These are phyloP conservation scores for Hanseniaspora lindneri DNA, from an alignment of 805 yeast species.

Conservation along the genomic window DNA sequence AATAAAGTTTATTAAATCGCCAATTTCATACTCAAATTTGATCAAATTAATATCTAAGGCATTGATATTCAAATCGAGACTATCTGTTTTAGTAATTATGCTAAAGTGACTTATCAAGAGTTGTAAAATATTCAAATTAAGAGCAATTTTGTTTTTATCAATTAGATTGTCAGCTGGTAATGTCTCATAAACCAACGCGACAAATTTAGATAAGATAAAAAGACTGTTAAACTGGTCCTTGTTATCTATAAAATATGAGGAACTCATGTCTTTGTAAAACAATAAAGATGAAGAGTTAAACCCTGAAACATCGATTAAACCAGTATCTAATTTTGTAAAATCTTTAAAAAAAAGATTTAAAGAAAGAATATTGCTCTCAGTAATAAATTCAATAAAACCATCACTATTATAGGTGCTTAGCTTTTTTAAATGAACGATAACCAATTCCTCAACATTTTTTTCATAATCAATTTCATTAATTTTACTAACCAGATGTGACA, in stretches of 20 bases:
- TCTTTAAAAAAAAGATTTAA: background rate
- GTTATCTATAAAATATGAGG: background rate
- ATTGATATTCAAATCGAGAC: background rate
- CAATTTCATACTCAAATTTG: background rate
- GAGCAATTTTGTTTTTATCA: background rate
- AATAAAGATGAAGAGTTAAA: background rate
- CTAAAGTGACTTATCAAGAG: background rate
- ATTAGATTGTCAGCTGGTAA: background rate
- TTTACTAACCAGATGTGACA: background rate
- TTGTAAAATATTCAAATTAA: slow-evolving; percentile 1
- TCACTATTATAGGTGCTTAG: background rate
- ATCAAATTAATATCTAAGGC: no score
- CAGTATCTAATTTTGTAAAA: background rate
- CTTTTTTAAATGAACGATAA: background rate
- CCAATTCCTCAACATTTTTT: background rate
- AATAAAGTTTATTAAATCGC: background rate
- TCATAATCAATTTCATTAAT: background rate
- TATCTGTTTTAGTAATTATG: background rate
- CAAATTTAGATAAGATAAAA: background rate
- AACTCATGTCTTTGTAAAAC: background rate
- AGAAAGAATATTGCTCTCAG: background rate
- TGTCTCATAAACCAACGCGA: background rate
- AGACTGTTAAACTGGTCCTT: background rate
- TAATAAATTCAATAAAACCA: background rate
- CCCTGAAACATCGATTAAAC: background rate